Evolutionary conservation across 495 filamentous ascomycete species (phyloP), one percentile per base, ranked within the genome.

Genomic region (Penicillium taxi): DNA sequence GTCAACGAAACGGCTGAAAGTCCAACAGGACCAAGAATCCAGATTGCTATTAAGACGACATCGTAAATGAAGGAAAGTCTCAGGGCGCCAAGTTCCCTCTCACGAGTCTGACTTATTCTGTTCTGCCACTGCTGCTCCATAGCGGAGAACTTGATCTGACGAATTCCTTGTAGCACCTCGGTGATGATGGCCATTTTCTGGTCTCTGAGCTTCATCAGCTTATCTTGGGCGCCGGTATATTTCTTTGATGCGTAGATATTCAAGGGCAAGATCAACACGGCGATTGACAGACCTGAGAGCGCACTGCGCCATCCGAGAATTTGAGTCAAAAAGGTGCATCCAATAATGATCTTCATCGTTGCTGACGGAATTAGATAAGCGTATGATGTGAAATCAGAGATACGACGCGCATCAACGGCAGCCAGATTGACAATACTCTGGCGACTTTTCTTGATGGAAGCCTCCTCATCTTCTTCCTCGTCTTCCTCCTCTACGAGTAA

Each of bases 121-220:
- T 69, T 59, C 56, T 89, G 74, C 86, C 86, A 94, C 42, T 83
- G 75, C 11, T 64, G 55, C 51, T 94, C 86, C n/a, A 86, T 56
- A 7, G 85, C 86, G 1, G 83, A 84, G 46, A 94, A 89, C 47
- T 94, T 94, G 54, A 94, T 85, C 52, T 93, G 86, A 5, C 86
- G 73, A 37, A 94, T 90, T 32, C 81, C 86, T 44, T 84, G 78
- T 0, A 94, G 61, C 1, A 82, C 85, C 54, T 94, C 86, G 0
- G 82, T 84, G 9, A 94, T 71, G 1, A 88, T 70, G 0, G 72
- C 78, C 69, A 88, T 75, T 50, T 90, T 90, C 28, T 75, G 65
- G 55, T 94, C 86, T 37, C 84, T 69, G 8, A 78, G 63, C 50
- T 83, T 85, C 86, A 93, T 93, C 28, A 93, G 58, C 9, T 67